A percentile compares a stretch with the other conserved stretches of the same genome.
These are phyloP conservation scores for Quercus lobata DNA, from an alignment of 331 rosid genomes.

Conservation along the genomic window DNA sequence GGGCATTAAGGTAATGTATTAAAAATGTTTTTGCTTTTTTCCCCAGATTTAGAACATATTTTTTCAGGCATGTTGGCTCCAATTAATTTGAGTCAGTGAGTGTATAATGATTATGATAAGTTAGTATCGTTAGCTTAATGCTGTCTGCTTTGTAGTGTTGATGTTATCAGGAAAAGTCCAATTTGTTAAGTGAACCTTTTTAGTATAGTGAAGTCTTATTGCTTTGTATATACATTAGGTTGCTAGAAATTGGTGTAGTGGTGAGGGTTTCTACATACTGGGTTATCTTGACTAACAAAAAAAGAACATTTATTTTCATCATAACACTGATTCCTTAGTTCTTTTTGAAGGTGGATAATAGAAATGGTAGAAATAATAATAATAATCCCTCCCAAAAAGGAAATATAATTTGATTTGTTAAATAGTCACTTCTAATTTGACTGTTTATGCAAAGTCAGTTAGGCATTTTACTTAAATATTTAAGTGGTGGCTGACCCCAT, in stretches of 20 bases:
- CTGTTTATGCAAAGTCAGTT: not conserved
- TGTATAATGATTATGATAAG: not conserved
- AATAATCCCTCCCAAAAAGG: not conserved
- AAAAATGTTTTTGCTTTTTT: not conserved
- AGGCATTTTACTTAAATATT: not conserved
- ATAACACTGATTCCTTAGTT: not conserved
- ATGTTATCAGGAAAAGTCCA: not conserved
- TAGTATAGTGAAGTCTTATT: not conserved
- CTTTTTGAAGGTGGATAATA: not conserved
- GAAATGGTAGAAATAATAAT: not conserved
- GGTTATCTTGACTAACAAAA: not conserved
- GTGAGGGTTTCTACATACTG: not conserved
- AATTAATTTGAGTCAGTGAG: not conserved
- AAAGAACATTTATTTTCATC: not conserved
- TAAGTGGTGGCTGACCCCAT: not conserved
- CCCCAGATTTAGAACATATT: not conserved
- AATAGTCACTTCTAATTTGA: not conserved
- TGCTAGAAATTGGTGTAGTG: not conserved
- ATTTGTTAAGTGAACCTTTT: not conserved
- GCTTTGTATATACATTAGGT: not conserved
- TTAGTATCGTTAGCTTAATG: not conserved
- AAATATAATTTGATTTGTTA: not conserved
- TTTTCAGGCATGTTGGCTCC: not conserved
- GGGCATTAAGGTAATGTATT: slow-evolving; percentile 44
- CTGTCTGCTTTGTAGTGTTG: not conserved